Percentiles rank a stretch among this genome's conserved stretches.
Conservation (phyloP, 139 green algal genomes). For the Picochlorum sp. region DNA sequence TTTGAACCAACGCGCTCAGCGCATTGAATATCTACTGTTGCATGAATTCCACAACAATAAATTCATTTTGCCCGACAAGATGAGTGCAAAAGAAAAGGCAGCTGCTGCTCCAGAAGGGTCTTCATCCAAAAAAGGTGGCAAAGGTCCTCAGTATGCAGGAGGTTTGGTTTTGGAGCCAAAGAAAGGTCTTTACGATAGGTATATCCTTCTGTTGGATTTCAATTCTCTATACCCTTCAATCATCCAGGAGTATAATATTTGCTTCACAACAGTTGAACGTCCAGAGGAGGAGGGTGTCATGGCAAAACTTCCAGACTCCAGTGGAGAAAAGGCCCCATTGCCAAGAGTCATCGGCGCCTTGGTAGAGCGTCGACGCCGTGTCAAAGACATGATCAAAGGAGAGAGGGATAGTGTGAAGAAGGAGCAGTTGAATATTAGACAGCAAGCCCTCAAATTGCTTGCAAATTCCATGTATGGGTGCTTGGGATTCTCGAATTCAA, state of each 20-base stretch:
- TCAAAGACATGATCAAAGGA: constrained; percentile 71
- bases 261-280: constrained; percentile 92
- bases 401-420: constrained; percentile 58
- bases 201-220: constrained; percentile 97
- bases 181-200: constrained; percentile 96
- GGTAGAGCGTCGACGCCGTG: constrained; percentile 63
- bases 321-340: constrained; percentile 50
- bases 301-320: constrained; percentile 22
- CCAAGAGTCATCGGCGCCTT: constrained; percentile 49
- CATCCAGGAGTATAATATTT: constrained; percentile 99
- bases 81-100: constrained; percentile 43
- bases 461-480: constrained; percentile 99
- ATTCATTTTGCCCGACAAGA: constrained; percentile 93
- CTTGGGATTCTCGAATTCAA: constrained; percentile 82
- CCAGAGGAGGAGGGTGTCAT: constrained; percentile 30
- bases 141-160: constrained; percentile 64
- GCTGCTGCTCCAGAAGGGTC: constrained; percentile 9
- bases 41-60: constrained; percentile 98
- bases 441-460: constrained; percentile 91
- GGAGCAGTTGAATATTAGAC: constrained; percentile 60
- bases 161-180: constrained; percentile 98
- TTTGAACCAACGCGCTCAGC: constrained; percentile 78
- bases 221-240: constrained; percentile 99
- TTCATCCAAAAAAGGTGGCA: constrained; percentile 20
- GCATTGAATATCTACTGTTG: constrained; percentile 97